Evolutionary conservation across 2,329 filamentous ascomycete genomes (phyloP).

Genomic region (Verticillium longisporum): DNA sequence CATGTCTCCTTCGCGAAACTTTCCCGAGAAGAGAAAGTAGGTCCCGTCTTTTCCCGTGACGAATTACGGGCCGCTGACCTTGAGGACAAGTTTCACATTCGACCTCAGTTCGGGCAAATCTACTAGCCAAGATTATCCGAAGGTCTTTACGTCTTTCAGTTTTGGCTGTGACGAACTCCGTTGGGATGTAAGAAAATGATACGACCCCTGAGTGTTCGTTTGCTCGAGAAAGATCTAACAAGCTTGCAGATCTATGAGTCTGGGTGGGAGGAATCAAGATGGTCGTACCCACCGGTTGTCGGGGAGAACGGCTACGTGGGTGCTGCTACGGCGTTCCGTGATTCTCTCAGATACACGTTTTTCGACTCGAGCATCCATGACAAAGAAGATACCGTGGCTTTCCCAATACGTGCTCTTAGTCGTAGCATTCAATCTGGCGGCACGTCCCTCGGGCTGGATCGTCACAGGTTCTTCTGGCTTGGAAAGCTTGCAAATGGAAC

Average conservation of each 20-base stretch:
- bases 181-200: neutral
- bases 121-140: slow-evolving; percentile 11
- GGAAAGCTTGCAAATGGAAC: slow-evolving; percentile 33
- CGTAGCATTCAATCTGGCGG: neutral
- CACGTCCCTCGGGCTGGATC: neutral
- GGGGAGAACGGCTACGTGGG: slow-evolving; percentile 5
- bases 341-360: neutral
- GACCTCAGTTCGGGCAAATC: slow-evolving; percentile 44
- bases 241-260: neutral
- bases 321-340: neutral
- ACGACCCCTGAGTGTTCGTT: neutral
- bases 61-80: neutral
- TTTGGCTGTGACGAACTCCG: slow-evolving; percentile 13
- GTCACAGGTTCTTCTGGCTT: slow-evolving; percentile 31
- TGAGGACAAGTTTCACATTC: slow-evolving; percentile 21
- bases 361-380: slow-evolving; percentile 3
- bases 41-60: neutral
- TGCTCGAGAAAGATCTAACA: neutral
- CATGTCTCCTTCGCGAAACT: neutral
- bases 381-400: neutral
- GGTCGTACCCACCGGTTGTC: slow-evolving; percentile 2
- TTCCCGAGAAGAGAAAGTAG: neutral
- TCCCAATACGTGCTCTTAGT: neutral
- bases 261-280: neutral
- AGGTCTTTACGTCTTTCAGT: slow-evolving; percentile 9